Base-by-base conservation (phyloP, 2,329 filamentous ascomycete genomes). In the Penicillium corylophilum region DNA sequence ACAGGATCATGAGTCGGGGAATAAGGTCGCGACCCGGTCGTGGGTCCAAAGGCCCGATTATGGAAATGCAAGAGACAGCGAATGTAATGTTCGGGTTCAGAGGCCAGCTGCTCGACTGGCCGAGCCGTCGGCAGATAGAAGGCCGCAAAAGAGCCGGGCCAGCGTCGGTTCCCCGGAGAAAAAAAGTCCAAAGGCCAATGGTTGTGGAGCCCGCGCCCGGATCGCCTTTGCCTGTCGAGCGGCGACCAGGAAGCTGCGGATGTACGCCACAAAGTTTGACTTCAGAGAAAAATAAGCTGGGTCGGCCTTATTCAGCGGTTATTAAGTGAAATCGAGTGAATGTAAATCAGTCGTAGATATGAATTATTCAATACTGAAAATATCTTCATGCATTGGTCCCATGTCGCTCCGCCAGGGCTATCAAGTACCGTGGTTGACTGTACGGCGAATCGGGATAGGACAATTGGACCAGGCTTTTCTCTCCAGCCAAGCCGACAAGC, bases 51-150 rank as follows among this genome's bases (percentile, higher is more conserved):
- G 42, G 22, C 36, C 28, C 43, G 35, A 46, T 38, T 24, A 46
- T 42, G 16, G 13, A 18, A 28, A 39, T 2, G n/a, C 22, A 24
- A 24, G 24, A 43, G n/a, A 28, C 29, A n/a, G n/a, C 12, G 36
- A 26, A 26, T 18, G 5, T 16, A 26, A 26, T 18, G 5, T 16
- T 43, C 23, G 46, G 40, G 10, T 18, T 26, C 26, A 51, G n/a
- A 7, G 23, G 24, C 20, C 13, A 20, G 20, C 43, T 23, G 40
- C 44, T 42, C 3, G 20, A 18, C 8, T 26, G 16, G 28, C 16
- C 16, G 9, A 26, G 22, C 10, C n/a, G 40, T 57, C 55, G 55
- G 55, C 55, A 57, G 47, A 57, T 57, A 43, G 13, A 26, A 15
- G 26, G 23, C 16, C 7, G 44, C 33, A n/a, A 44, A 57, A 55